Percentiles rank a stretch among this genome's conserved stretches.
phyloP scores from a whole-genome alignment of 2,329 filamentous ascomycete species.

The Calonectria naviculata region DNA sequence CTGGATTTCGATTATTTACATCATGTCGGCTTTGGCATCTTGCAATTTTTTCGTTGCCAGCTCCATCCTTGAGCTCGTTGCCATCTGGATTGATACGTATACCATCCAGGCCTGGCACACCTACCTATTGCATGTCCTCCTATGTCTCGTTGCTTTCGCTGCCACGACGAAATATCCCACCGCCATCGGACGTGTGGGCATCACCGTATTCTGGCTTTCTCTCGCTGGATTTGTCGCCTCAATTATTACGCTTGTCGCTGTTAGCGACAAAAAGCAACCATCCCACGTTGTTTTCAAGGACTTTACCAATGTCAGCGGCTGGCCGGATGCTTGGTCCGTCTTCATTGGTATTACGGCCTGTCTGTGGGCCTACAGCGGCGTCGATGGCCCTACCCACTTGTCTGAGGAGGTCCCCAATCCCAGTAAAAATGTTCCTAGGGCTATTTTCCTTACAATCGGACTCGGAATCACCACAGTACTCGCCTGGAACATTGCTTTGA shows the following conservation, averaged over 20 bases:
- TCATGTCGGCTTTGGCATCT: constrained; percentile 38
- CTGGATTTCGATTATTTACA: constrained; percentile 39
- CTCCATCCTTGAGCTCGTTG: constrained; percentile 35
- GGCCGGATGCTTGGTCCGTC: constrained; percentile 38
- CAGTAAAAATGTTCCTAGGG: constrained; percentile 37
- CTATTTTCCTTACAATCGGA: constrained; percentile 37
- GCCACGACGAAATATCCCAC: constrained; percentile 31
- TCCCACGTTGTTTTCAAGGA: constrained; percentile 30
- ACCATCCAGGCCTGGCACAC: constrained; percentile 38
- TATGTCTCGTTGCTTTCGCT: constrained; percentile 34
- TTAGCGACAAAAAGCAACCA: constrained; percentile 33
- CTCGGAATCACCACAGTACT: constrained; percentile 35
- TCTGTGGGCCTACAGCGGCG: constrained; percentile 38
- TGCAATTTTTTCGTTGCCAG: constrained; percentile 41
- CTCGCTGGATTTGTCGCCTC: constrained; percentile 37
- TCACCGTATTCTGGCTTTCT: constrained; percentile 35
- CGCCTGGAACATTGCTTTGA: constrained; percentile 38
- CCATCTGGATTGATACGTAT: constrained; percentile 33
- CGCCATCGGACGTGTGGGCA: constrained; percentile 37
- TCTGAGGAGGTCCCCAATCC: constrained; percentile 39
- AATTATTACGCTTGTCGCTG: constrained; percentile 31
- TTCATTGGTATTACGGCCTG: constrained; percentile 37
- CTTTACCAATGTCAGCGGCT: constrained; percentile 37
- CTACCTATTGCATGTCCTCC: constrained; percentile 37
- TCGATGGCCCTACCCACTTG: constrained; percentile 35